Conservation (phyloP, 768 basidiomycete genomes). For the Sistotremastrum suecicum region DNA sequence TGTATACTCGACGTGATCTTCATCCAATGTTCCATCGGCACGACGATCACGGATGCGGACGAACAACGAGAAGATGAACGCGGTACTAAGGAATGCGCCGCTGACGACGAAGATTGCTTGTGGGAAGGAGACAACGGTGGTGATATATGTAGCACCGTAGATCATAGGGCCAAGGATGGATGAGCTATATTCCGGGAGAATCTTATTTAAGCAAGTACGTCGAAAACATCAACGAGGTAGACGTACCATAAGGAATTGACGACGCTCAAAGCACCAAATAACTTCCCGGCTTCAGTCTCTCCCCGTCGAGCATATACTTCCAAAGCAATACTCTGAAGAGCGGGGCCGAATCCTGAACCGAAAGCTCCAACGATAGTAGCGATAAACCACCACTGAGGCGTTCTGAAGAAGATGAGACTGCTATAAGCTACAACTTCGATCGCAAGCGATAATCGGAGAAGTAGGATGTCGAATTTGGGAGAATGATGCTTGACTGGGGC, state of each 20-base stretch:
- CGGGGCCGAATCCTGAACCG: conserved; percentile 49
- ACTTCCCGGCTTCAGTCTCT: conserved; percentile 43
- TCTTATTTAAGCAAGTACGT: background rate
- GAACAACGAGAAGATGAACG: conserved; percentile 31
- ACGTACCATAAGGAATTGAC: conserved; percentile 50
- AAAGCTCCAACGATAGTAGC: conserved; percentile 39
- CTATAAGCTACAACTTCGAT: conserved; percentile 41
- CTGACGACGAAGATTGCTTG: conserved; percentile 55
- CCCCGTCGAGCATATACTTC: conserved; percentile 39
- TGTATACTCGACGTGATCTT: too few species aligned
- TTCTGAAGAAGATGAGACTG: conserved; percentile 32
- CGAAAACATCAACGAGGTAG: background rate
- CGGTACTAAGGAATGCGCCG: conserved; percentile 21
- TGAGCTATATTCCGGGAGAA: conserved; percentile 24
- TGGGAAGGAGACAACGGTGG: conserved; percentile 58
- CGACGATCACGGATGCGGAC: conserved; percentile 23
- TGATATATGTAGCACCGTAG: conserved; percentile 57
- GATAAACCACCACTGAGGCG: conserved; percentile 35
- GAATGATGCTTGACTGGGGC: conserved; percentile 18
- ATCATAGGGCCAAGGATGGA: conserved; percentile 59
- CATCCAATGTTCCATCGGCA: too few species aligned
- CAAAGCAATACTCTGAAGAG: conserved; percentile 57
- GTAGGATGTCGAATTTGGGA: conserved; percentile 49
- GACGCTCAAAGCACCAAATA: conserved; percentile 75
- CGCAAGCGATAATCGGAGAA: conserved; percentile 47